Conservation (phyloP, 352 stramenopile species). For the Globisporangium carolinianum region DNA sequence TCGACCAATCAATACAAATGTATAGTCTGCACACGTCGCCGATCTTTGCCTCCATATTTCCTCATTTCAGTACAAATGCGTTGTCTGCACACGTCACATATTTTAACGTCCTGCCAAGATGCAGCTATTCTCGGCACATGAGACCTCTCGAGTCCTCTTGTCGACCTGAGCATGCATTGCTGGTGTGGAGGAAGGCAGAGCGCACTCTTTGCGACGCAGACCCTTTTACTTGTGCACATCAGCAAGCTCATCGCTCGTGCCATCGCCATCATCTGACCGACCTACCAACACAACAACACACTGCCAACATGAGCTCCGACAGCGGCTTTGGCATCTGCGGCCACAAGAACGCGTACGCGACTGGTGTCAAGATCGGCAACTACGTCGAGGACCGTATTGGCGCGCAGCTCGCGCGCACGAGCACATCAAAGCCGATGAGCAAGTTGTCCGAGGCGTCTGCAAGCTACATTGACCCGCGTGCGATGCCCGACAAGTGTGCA, state of each 20-base stretch:
- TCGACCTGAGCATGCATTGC: no score
- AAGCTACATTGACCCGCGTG: constrained; percentile 43
- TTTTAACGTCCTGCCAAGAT: neutral
- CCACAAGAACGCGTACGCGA: constrained; percentile 80
- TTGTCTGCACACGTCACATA: no score
- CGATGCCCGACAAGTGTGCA: constrained; percentile 49
- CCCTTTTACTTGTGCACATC: constrained; percentile 20
- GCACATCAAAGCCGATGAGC: constrained; percentile 29
- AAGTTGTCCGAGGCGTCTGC: constrained; percentile 40
- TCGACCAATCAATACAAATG: no score
- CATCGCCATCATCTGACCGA: neutral
- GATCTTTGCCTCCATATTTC: no score
- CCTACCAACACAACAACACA: neutral
- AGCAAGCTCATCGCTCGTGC: constrained; percentile 8
- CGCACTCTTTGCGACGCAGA: no score
- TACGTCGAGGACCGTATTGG: constrained; percentile 80
- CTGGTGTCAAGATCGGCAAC: constrained; percentile 71
- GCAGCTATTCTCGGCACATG: constrained; percentile 15
- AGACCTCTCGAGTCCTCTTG: neutral
- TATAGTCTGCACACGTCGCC: no score
- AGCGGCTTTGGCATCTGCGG: constrained; percentile 65
- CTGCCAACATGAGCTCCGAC: constrained; percentile 22
- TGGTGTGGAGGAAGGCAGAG: neutral
- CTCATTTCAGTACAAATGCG: no score
- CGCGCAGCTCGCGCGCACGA: constrained; percentile 30